Evolutionary conservation across 331 rosid species (phyloP), one percentile per base, ranked within the genome.

Genomic region (Arachis monticola): DNA sequence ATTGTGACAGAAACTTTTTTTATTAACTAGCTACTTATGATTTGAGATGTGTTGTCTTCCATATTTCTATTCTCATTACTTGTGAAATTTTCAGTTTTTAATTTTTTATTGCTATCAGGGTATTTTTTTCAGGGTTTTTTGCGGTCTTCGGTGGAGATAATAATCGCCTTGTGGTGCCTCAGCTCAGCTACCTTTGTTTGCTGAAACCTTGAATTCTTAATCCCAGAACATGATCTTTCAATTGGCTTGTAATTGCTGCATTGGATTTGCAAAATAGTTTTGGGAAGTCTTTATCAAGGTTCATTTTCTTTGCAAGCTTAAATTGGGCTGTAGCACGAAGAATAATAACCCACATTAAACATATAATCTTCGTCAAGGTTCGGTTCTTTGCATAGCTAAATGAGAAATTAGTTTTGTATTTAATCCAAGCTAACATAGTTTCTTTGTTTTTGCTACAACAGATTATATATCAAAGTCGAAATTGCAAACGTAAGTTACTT

Each of bases 181-280:
- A n/a, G n/a, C 55, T 92, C 99, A 17, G 91, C 97, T n/a, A 82
- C 87, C 84, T 95, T 95, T 77, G 97, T n/a, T n/a, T n/a, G n/a
- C n/a, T n/a, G n/a, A n/a, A n/a, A n/a, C n/a, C n/a, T n/a, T n/a
- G n/a, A 95, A 82, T 77, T 91, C 70, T 80, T 72, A 56, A 22
- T 81, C 10, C 86, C 77, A 10, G 87, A 85, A 56, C 78, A 64
- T 81, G 91, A 92, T 71, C 83, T 94, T 72, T 72, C 92, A 7
- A 8, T 87, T 66, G 67, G n/a, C n/a, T 85, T 9, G 31, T 85
- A 64, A 31, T 89, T 27, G 93, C 97, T 1, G 97, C 99, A 77
- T 92, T 88, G 71, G 61, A 73, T 77, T 85, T 95, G 89, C 97
- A n/a, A 95, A 90, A 69, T 95, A 71, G 92, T 87, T 59, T 81